Percentiles rank a stretch among this genome's conserved stretches.
These are phyloP conservation scores for Pyrenophora seminiperda DNA, from an alignment of 2,329 filamentous ascomycete genomes.

Conservation along the genomic window DNA sequence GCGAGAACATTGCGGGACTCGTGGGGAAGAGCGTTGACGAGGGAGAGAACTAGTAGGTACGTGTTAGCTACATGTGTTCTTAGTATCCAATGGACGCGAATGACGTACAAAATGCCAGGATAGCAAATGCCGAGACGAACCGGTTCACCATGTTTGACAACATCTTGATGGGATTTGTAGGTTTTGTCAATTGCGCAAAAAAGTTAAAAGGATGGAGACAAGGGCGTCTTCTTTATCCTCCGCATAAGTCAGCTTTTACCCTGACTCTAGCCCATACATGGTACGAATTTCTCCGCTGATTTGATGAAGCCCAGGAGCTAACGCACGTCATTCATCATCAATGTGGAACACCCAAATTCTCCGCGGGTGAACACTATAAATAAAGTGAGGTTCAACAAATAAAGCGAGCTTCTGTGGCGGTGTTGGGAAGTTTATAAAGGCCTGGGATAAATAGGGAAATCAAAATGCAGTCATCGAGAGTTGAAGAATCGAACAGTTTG, in stretches of 20 bases:
- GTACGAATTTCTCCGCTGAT: conserved; percentile 3
- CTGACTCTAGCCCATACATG: neutral
- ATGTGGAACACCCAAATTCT: neutral
- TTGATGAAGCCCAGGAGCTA: conserved; percentile 8
- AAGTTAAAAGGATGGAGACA: neutral
- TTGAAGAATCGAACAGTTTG: too few relatives aligned
- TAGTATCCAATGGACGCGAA: too few relatives aligned
- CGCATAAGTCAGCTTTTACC: neutral
- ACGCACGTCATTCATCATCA: neutral
- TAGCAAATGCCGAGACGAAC: conserved; percentile 5
- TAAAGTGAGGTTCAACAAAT: neutral
- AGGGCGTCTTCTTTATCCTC: neutral
- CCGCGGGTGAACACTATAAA: neutral
- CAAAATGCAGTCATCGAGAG: too few relatives aligned
- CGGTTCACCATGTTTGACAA: conserved; percentile 5
- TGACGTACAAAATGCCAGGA: conserved; percentile 5
- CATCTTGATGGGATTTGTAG: neutral
- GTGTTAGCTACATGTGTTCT: neutral
- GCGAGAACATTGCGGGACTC: conserved; percentile 8
- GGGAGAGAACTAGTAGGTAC: neutral
- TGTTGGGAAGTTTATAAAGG: neutral
- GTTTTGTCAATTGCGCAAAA: neutral
- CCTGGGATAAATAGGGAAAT: too few relatives aligned
- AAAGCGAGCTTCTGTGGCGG: neutral
- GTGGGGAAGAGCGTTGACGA: conserved; percentile 8